Percentiles rank a stretch among this genome's conserved stretches.
Evolutionary conservation across 306 rosid species (phyloP).

Genomic region (Morella rubra): DNA sequence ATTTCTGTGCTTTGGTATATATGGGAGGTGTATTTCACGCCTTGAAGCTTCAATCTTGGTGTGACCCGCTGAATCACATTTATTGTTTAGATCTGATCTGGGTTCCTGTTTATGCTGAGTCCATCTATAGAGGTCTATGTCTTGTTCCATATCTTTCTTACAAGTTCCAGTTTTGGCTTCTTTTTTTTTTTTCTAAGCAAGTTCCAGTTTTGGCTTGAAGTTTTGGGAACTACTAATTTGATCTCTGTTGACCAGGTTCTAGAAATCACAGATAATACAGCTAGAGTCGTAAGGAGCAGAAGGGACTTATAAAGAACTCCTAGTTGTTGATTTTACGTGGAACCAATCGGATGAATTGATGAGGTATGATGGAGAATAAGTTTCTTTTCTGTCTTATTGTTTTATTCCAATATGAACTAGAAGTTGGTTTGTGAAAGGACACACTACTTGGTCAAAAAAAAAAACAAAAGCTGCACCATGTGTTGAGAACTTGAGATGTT

Average conservation of each 20-base stretch:
- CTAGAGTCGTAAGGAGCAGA: constrained; percentile 72
- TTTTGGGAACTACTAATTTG: constrained; percentile 25
- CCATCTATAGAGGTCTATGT: neutral
- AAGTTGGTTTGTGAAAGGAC: constrained; percentile 10
- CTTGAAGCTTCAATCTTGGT: neutral
- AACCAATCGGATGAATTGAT: constrained; percentile 17
- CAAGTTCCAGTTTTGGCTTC: constrained; percentile 19
- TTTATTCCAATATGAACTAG: constrained; percentile 16
- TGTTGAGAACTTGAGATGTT: constrained; percentile 11
- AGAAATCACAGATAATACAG: constrained; percentile 63
- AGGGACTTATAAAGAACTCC: constrained; percentile 53
- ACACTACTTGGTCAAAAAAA: neutral
- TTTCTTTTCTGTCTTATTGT: constrained; percentile 13
- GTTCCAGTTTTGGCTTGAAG: constrained; percentile 15
- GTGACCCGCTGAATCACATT: neutral
- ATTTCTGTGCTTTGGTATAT: neutral
- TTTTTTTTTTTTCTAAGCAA: too few relatives aligned
- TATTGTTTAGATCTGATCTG: neutral
- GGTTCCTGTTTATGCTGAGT: neutral
- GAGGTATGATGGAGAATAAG: constrained; percentile 36
- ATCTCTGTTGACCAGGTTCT: constrained; percentile 57
- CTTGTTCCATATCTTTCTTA: neutral
- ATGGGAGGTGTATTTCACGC: constrained; percentile 2
- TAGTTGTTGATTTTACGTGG: constrained; percentile 55
- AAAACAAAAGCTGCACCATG: neutral